Conservation (phyloP, 805 yeast species). For the Ogataea trehalophila region DNA sequence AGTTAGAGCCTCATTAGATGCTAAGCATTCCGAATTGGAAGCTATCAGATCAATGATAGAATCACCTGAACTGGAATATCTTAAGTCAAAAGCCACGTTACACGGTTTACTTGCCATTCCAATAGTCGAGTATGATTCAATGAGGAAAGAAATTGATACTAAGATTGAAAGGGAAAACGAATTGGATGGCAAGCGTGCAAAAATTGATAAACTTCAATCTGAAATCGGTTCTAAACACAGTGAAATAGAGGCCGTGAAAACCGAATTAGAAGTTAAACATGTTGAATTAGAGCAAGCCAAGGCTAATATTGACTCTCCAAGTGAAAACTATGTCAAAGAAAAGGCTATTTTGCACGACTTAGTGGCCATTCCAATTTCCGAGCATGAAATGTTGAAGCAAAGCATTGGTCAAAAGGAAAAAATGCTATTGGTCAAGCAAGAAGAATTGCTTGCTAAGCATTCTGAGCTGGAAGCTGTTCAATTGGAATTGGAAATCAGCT, state of each 20-base stretch:
- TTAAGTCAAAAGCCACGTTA: slow-evolving; percentile 3
- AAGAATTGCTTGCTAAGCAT: not conserved
- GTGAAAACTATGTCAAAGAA: slow-evolving; percentile 15
- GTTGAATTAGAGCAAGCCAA: slow-evolving; percentile 15
- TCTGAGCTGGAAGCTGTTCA: not conserved
- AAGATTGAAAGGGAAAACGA: not conserved
- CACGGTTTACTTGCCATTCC: slow-evolving; percentile 24
- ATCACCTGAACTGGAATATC: slow-evolving; percentile 5
- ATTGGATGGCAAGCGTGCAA: not conserved
- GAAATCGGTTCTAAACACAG: not conserved
- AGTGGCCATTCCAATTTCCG: slow-evolving; percentile 16
- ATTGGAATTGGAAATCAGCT: not conserved
- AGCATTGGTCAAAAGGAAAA: not conserved
- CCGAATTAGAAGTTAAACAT: slow-evolving; percentile 12
- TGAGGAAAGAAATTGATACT: slow-evolving; percentile 1
- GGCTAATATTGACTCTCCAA: slow-evolving; percentile 17
- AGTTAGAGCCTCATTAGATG: not conserved
- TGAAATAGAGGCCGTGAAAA: not conserved
- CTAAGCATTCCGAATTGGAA: not conserved
- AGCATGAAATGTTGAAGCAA: slow-evolving; percentile 6
- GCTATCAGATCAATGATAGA: slow-evolving; percentile 3
- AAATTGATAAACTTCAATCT: slow-evolving; percentile 2
- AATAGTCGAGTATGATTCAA: slow-evolving; percentile 18
- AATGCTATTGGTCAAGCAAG: not conserved
- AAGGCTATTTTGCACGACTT: slow-evolving; percentile 12